Evolutionary conservation across 495 filamentous ascomycete genomes (phyloP).

Genomic region (Podospora pseudoanserina): DNA sequence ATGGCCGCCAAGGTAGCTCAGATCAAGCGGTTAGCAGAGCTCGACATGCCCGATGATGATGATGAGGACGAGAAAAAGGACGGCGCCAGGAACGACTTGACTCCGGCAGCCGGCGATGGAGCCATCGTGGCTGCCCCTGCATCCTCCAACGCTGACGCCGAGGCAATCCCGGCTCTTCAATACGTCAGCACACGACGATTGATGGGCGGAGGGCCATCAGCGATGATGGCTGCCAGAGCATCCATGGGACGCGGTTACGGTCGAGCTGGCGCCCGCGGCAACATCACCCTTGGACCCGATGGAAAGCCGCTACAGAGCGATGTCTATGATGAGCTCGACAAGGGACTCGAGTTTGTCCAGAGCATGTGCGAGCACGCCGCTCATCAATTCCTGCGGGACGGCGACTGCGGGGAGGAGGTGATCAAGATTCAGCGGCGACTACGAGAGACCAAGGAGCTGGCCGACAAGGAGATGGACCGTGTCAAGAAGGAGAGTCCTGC

Average conservation of each 20-base stretch:
- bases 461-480: constrained; percentile 56
- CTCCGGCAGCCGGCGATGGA: background rate
- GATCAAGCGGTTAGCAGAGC: constrained; percentile 51
- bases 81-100: constrained; percentile 22
- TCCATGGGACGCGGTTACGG: constrained; percentile 13
- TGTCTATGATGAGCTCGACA: constrained; percentile 70
- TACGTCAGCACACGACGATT: constrained; percentile 35
- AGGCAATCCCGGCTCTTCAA: constrained; percentile 28
- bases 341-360: constrained; percentile 72
- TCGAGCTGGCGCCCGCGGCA: constrained; percentile 14
- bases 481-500: constrained; percentile 39
- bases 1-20: constrained; percentile 60
- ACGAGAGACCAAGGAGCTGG: constrained; percentile 55
- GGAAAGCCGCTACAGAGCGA: constrained; percentile 30
- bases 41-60: constrained; percentile 45
- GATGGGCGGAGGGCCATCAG: constrained; percentile 10
- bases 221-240: constrained; percentile 14
- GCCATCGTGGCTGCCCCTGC: constrained; percentile 26
- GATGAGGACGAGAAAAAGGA: constrained; percentile 33
- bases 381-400: constrained; percentile 80
- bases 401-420: constrained; percentile 73
- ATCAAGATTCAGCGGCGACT: constrained; percentile 59
- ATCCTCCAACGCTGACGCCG: background rate
- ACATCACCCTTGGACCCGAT: constrained; percentile 8
- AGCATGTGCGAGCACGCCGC: constrained; percentile 78